Percentiles rank a stretch among this genome's conserved stretches.
These are phyloP conservation scores for Agrocybe chaxingu DNA, from an alignment of 768 basidiomycete genomes.

Conservation along the genomic window DNA sequence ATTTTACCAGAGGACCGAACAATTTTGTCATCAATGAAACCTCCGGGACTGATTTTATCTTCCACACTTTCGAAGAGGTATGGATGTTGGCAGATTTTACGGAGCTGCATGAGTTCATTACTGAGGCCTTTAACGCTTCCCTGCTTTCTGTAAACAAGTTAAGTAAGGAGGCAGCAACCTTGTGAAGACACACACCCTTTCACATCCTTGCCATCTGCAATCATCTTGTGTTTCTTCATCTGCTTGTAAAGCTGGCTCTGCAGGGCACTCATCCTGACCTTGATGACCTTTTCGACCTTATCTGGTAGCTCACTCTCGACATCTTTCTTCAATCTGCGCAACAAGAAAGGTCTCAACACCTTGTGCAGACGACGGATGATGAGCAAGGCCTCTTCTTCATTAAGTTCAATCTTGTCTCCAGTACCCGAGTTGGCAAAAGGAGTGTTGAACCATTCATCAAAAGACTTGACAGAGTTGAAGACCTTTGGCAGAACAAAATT, in stretches of 20 bases:
- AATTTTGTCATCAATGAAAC: slow-evolving; percentile 80
- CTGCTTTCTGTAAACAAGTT: slow-evolving; percentile 45
- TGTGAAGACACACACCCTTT: slow-evolving; percentile 57
- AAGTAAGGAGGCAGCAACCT: not conserved
- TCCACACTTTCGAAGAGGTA: slow-evolving; percentile 96
- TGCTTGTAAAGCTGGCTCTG: slow-evolving; percentile 94
- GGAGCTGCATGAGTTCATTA: slow-evolving; percentile 96
- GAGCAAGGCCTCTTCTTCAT: slow-evolving; percentile 98
- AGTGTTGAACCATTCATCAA: slow-evolving; percentile 99
- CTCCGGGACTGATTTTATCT: slow-evolving; percentile 84
- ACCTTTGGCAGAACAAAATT: slow-evolving; percentile 94
- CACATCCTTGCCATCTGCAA: slow-evolving; percentile 73
- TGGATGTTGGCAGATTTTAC: slow-evolving; percentile 98
- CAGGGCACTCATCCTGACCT: slow-evolving; percentile 89
- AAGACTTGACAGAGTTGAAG: slow-evolving; percentile 98
- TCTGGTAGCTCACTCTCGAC: slow-evolving; percentile 95
- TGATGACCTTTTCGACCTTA: slow-evolving; percentile 98
- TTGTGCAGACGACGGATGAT: slow-evolving; percentile 97
- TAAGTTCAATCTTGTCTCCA: slow-evolving; percentile 96
- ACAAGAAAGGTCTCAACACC: slow-evolving; percentile 91
- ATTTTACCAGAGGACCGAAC: slow-evolving; percentile 90
- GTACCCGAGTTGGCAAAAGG: slow-evolving; percentile 99
- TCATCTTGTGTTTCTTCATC: slow-evolving; percentile 99
- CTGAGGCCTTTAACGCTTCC: slow-evolving; percentile 85
- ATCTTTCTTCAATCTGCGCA: slow-evolving; percentile 92